These are phyloP conservation scores for Sungouiozyma ichnusensis DNA, from an alignment of 805 yeast genomes.

Conservation along the genomic window DNA sequence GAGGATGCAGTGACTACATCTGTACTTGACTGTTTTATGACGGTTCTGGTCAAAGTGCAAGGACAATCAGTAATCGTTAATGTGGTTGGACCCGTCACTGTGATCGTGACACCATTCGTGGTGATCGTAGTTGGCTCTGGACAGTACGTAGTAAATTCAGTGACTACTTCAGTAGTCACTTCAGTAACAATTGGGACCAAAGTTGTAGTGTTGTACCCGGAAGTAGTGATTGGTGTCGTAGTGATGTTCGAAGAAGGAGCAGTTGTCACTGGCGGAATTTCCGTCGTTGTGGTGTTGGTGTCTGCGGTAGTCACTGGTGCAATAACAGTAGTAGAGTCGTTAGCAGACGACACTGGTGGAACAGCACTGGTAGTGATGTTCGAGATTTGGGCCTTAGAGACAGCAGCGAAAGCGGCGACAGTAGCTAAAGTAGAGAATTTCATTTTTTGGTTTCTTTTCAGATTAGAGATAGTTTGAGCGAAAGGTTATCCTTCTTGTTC, in stretches of 20 bases:
- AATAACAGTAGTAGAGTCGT: constrained; percentile 3
- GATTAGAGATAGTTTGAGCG: neutral
- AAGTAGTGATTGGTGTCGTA: neutral
- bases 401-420: neutral
- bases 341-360: constrained; percentile 4
- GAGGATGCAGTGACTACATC: neutral
- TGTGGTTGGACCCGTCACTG: constrained; percentile 71
- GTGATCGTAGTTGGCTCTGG: constrained; percentile 60
- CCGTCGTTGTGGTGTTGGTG: neutral
- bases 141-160: constrained; percentile 73
- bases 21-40: constrained; percentile 3
- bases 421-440: constrained; percentile 2
- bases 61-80: constrained; percentile 62
- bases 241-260: neutral
- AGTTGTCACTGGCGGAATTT: constrained; percentile 1
- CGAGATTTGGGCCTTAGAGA: constrained; percentile 7
- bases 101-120: constrained; percentile 58
- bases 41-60: constrained; percentile 43
- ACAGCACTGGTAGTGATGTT: constrained; percentile 7
- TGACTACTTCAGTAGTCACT: constrained; percentile 36
- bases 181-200: neutral
- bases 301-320: neutral
- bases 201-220: neutral
- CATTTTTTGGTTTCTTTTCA: neutral
- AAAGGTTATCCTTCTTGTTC: neutral